These are phyloP conservation scores for Hamigera avellanea DNA, from an alignment of 495 filamentous ascomycete genomes.

Conservation along the genomic window DNA sequence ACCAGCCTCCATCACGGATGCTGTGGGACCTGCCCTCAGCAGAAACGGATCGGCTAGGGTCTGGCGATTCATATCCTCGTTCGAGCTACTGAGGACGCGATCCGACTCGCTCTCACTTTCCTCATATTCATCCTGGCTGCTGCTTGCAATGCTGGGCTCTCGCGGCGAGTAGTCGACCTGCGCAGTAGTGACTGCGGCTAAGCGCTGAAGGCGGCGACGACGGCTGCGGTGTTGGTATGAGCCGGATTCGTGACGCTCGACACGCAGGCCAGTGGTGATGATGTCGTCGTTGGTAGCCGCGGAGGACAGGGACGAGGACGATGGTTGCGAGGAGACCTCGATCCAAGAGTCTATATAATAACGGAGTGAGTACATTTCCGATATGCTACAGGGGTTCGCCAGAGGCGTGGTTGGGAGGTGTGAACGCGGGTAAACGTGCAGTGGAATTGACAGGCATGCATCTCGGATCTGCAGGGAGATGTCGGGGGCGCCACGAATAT, in stretches of 20 bases:
- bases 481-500: constrained; percentile 1
- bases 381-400: no score
- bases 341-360: constrained; percentile 85
- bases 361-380: constrained; percentile 38
- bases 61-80: constrained; percentile 50
- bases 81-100: constrained; percentile 71
- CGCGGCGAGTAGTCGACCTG: constrained; percentile 37
- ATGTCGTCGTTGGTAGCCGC: constrained; percentile 66
- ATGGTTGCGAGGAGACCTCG: constrained; percentile 86
- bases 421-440: neutral
- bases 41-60: constrained; percentile 11
- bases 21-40: constrained; percentile 12
- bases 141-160: constrained; percentile 32
- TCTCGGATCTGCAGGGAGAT: constrained; percentile 10
- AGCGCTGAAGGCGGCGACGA: constrained; percentile 41
- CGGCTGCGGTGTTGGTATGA: constrained; percentile 35
- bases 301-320: constrained; percentile 82
- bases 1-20: constrained; percentile 29
- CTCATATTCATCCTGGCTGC: constrained; percentile 85
- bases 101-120: constrained; percentile 82
- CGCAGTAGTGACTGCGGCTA: constrained; percentile 30
- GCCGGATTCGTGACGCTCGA: constrained; percentile 40
- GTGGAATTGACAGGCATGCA: constrained; percentile 8
- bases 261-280: constrained; percentile 70
- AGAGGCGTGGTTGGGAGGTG: no score